phyloP scores from a whole-genome alignment of 306 rosid genomes.

The Aeschynomene evenia region DNA sequence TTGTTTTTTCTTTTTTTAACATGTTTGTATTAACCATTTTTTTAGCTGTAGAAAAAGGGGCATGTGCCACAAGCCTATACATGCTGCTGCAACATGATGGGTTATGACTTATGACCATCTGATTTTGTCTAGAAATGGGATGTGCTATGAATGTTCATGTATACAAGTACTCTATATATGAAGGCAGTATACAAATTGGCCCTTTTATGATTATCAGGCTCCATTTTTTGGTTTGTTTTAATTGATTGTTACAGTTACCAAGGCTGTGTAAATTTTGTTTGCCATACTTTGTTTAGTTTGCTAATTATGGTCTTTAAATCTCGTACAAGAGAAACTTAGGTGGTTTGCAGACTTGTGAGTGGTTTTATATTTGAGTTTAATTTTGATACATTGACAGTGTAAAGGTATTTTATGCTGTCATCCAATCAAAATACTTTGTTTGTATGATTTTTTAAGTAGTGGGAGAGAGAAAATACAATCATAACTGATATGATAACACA shows the following conservation, averaged over 20 bases:
- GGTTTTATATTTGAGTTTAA: too few relatives aligned
- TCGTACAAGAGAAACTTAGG: neutral
- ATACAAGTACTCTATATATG: slow-evolving; percentile 18
- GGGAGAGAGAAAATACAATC: too few relatives aligned
- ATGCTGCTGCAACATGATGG: slow-evolving; percentile 27
- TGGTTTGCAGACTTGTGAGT: neutral
- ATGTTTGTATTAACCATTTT: slow-evolving; percentile 47
- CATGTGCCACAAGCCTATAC: slow-evolving; percentile 34
- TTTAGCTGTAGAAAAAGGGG: slow-evolving; percentile 44
- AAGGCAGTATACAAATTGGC: slow-evolving; percentile 25
- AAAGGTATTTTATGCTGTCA: too few relatives aligned
- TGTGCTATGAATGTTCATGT: slow-evolving; percentile 30
- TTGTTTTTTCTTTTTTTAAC: slow-evolving; percentile 37
- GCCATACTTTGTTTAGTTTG: too few relatives aligned
- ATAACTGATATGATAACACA: too few relatives aligned
- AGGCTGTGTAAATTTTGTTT: too few relatives aligned
- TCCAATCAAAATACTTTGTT: too few relatives aligned
- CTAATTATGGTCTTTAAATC: too few relatives aligned
- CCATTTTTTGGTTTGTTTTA: slow-evolving; percentile 1
- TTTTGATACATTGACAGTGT: too few relatives aligned
- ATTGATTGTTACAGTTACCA: neutral
- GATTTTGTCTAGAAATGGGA: slow-evolving; percentile 29
- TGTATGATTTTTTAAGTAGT: too few relatives aligned
- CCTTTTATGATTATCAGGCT: slow-evolving; percentile 21
- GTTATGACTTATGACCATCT: slow-evolving; percentile 21